Conservation (phyloP, 805 yeast genomes). For the Cyberlindnera nakhonratchasimensis region DNA sequence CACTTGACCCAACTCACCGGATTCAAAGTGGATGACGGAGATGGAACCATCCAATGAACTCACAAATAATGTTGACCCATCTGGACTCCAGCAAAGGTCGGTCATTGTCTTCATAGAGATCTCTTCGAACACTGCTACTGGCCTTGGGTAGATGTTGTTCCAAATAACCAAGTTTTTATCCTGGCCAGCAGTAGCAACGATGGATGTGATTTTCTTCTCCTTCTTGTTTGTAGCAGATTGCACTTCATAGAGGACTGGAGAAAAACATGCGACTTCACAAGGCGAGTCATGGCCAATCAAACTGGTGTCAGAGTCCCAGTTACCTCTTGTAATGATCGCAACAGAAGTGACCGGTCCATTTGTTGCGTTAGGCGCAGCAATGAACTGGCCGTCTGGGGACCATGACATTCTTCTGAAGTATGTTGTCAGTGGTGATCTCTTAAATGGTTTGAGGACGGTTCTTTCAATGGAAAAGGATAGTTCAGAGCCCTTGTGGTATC, state of each 20-base stretch:
- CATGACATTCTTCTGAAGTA: slow-evolving; percentile 84
- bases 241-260: slow-evolving; percentile 59
- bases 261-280: slow-evolving; percentile 73
- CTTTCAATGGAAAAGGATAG: slow-evolving; percentile 85
- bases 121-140: slow-evolving; percentile 76
- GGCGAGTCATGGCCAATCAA: slow-evolving; percentile 84
- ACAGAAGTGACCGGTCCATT: slow-evolving; percentile 79
- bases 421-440: slow-evolving; percentile 84
- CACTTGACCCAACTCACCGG: slow-evolving; percentile 56
- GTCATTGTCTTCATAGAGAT: slow-evolving; percentile 76
- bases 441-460: slow-evolving; percentile 79
- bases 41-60: slow-evolving; percentile 86
- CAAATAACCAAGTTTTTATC: slow-evolving; percentile 85
- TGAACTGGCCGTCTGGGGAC: slow-evolving; percentile 88
- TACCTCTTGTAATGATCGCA: slow-evolving; percentile 70
- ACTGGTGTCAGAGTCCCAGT: slow-evolving; percentile 72
- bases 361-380: slow-evolving; percentile 82
- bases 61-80: slow-evolving; percentile 68
- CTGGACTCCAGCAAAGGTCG: slow-evolving; percentile 85
- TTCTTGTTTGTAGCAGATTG: slow-evolving; percentile 15
- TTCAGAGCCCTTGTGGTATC: slow-evolving; percentile 77
- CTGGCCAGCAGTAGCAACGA: slow-evolving; percentile 95
- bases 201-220: slow-evolving; percentile 48
- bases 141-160: slow-evolving; percentile 75
- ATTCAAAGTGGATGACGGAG: slow-evolving; percentile 60